phyloP scores from a whole-genome alignment of 2,329 filamentous ascomycete genomes.

The Curvularia sp. region DNA sequence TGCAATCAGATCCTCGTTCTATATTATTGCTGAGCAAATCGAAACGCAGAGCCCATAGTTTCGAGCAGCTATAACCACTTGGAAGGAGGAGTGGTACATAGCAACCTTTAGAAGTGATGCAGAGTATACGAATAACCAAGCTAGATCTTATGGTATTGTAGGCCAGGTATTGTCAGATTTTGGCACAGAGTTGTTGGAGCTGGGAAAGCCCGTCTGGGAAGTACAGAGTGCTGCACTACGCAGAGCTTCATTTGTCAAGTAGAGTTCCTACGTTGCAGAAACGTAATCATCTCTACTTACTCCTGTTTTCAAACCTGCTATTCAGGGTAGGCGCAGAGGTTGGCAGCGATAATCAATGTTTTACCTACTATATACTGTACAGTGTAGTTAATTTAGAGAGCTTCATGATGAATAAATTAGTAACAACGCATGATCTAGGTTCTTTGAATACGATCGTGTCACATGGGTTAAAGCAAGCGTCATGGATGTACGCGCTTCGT shows the following conservation, averaged over 20 bases:
- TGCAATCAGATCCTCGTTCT: conserved; percentile 59
- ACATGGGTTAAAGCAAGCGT: not conserved
- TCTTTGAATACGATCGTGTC: not conserved
- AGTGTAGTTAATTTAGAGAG: not conserved
- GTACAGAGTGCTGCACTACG: conserved; percentile 11
- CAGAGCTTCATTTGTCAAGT: conserved; percentile 1
- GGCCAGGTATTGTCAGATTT: conserved; percentile 15
- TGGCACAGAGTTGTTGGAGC: conserved; percentile 13
- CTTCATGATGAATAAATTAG: not conserved
- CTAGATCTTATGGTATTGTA: not conserved
- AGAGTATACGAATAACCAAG: conserved; percentile 12
- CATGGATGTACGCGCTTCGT: too few species aligned
- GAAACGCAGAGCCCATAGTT: conserved; percentile 42
- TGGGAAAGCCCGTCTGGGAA: conserved; percentile 16
- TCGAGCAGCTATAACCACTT: conserved; percentile 40
- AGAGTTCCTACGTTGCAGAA: not conserved
- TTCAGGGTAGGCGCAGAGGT: not conserved
- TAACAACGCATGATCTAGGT: not conserved
- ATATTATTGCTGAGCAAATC: conserved; percentile 59
- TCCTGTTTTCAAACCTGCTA: not conserved
- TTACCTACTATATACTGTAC: not conserved
- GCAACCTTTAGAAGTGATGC: conserved; percentile 23
- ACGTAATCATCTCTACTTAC: not conserved
- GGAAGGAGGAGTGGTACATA: conserved; percentile 22
- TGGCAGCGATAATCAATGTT: not conserved